These are phyloP conservation scores for Ophidiomyces ophidiicola DNA, from an alignment of 2,329 filamentous ascomycete genomes.

Conservation along the genomic window DNA sequence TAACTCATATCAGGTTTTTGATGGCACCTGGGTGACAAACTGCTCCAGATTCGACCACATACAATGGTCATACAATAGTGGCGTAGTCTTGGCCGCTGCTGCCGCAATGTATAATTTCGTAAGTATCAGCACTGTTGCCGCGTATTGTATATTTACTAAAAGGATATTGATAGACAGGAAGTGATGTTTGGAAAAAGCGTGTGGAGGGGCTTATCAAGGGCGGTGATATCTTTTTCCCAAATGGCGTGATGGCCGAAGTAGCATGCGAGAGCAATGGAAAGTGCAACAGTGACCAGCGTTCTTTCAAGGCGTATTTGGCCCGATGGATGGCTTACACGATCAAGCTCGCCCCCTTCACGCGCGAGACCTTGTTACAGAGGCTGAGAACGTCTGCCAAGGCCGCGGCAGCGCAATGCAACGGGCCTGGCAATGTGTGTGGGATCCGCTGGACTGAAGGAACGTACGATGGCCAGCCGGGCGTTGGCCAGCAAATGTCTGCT, in stretches of 20 bases:
- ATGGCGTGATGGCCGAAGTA: constrained; percentile 45
- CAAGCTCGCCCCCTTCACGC: constrained; percentile 47
- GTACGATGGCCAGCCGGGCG: constrained; percentile 49
- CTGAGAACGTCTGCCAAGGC: constrained; percentile 42
- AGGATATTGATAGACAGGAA: constrained; percentile 27
- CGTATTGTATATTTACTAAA: too few relatives aligned
- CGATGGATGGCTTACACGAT: constrained; percentile 48
- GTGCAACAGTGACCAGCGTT: constrained; percentile 52
- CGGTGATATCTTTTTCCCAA: constrained; percentile 41
- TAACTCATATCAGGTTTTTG: constrained; percentile 41
- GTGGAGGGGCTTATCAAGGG: constrained; percentile 43
- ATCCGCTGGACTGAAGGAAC: constrained; percentile 31
- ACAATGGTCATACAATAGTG: constrained; percentile 48
- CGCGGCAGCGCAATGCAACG: constrained; percentile 34
- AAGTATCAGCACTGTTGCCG: constrained; percentile 19
- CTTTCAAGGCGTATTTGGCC: constrained; percentile 54
- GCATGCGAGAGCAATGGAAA: constrained; percentile 44
- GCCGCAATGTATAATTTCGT: constrained; percentile 46
- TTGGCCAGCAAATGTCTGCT: constrained; percentile 60
- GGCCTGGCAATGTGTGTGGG: constrained; percentile 19
- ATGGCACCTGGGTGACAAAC: constrained; percentile 43
- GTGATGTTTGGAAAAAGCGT: constrained; percentile 41
- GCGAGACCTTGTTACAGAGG: constrained; percentile 40
- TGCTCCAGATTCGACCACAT: constrained; percentile 42
- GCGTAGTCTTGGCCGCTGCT: constrained; percentile 43